Evolutionary conservation across 805 yeast genomes (phyloP).

Genomic region (Sungouiozyma intestinalis): DNA sequence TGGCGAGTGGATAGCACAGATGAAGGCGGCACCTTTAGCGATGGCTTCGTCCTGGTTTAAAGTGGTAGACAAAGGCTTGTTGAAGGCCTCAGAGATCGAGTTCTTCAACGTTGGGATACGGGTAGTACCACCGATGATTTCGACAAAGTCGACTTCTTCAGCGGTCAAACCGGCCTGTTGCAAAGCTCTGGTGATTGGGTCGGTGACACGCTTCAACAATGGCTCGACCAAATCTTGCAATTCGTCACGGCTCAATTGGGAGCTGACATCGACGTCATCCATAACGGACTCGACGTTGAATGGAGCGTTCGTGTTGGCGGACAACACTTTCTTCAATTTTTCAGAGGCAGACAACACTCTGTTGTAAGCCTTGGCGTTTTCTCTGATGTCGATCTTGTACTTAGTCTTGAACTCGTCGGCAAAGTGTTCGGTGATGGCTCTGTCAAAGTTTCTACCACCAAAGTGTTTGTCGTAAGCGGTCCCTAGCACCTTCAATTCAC

Average conservation of each 20-base stretch:
- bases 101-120: conserved; percentile 92
- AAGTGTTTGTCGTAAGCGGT: conserved; percentile 90
- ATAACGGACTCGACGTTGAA: conserved; percentile 91
- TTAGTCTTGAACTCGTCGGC: conserved; percentile 86
- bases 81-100: conserved; percentile 67
- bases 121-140: conserved; percentile 96
- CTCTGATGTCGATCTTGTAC: conserved; percentile 85
- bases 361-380: conserved; percentile 90
- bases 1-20: conserved; percentile 98
- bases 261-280: conserved; percentile 93
- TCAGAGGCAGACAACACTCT: conserved; percentile 89
- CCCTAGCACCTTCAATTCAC: conserved; percentile 88
- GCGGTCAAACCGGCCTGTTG: conserved; percentile 62
- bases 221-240: conserved; percentile 85
- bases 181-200: conserved; percentile 75
- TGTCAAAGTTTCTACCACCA: conserved; percentile 97
- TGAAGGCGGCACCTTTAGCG: conserved; percentile 98
- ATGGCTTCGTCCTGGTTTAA: conserved; percentile 98
- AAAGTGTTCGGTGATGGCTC: conserved; percentile 87
- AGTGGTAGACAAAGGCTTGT: conserved; percentile 81
- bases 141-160: conserved; percentile 80
- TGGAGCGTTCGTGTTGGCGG: conserved; percentile 93
- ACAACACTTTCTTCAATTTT: conserved; percentile 86
- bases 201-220: conserved; percentile 60
- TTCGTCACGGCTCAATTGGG: conserved; percentile 81